These are phyloP conservation scores for Nannizziopsis barbatae DNA, from an alignment of 2,329 filamentous ascomycete species.

Conservation along the genomic window DNA sequence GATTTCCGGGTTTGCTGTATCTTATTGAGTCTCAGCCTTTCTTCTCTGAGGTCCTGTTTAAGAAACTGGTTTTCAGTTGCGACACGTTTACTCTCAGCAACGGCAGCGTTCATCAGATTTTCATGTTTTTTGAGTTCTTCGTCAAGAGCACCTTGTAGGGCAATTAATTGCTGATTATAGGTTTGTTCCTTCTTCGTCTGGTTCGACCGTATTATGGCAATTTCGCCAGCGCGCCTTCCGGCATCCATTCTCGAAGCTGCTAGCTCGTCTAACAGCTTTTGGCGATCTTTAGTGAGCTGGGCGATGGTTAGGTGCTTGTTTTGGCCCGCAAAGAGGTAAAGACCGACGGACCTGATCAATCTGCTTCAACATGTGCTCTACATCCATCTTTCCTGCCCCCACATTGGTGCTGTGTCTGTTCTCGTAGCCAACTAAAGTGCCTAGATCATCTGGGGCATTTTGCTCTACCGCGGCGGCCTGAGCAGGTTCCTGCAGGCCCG, in stretches of 20 bases:
- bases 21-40: conserved; percentile 39
- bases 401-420: background rate
- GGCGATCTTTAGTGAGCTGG: conserved; percentile 32
- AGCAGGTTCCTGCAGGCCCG: background rate
- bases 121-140: conserved; percentile 45
- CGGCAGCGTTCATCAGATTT: conserved; percentile 44
- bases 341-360: conserved; percentile 13
- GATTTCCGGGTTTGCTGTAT: conserved; percentile 20
- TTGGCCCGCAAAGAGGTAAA: background rate
- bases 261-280: conserved; percentile 31
- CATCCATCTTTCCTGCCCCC: background rate
- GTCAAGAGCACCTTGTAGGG: conserved; percentile 43
- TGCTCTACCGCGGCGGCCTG: background rate
- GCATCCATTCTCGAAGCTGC: conserved; percentile 32
- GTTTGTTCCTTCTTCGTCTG: conserved; percentile 43
- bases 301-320: background rate
- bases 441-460: background rate
- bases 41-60: conserved; percentile 49
- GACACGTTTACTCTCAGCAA: conserved; percentile 45
- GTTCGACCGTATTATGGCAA: conserved; percentile 50
- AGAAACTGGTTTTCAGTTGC: conserved; percentile 50
- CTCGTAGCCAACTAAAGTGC: background rate
- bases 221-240: conserved; percentile 48
- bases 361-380: conserved; percentile 14
- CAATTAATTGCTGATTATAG: conserved; percentile 43